Evolutionary conservation across 2,329 filamentous ascomycete genomes (phyloP).

Genomic region (Mycosphaerella sp.): DNA sequence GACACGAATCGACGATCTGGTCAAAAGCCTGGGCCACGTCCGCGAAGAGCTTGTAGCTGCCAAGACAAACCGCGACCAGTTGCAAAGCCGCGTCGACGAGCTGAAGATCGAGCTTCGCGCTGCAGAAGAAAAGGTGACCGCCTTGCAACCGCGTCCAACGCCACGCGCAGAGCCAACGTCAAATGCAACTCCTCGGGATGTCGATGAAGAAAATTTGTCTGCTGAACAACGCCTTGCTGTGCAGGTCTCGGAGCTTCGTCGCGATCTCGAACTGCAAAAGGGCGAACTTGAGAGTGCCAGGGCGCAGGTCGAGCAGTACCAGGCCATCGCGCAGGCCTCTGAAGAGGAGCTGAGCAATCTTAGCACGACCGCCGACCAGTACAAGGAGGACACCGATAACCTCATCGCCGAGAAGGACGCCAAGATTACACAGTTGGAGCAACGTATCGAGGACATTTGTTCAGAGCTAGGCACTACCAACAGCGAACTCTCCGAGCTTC

Average conservation of each 20-base stretch:
- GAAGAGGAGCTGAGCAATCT: conserved; percentile 82
- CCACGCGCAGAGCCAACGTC: conserved; percentile 46
- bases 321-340: conserved; percentile 74
- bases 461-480: conserved; percentile 76
- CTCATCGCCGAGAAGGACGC: conserved; percentile 70
- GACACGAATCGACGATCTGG: conserved; percentile 87
- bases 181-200: conserved; percentile 44
- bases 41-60: conserved; percentile 80
- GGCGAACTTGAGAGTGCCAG: conserved; percentile 76
- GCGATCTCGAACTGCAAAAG: conserved; percentile 74
- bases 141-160: conserved; percentile 73
- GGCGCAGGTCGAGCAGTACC: conserved; percentile 79
- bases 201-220: conserved; percentile 51
- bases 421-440: conserved; percentile 73
- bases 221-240: conserved; percentile 73
- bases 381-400: conserved; percentile 76
- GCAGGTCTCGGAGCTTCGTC: conserved; percentile 79
- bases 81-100: conserved; percentile 84
- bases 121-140: conserved; percentile 78
- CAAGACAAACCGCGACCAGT: conserved; percentile 82
- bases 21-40: conserved; percentile 68
- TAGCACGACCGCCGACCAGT: conserved; percentile 75
- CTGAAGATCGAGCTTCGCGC: conserved; percentile 80
- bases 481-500: conserved; percentile 70
- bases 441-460: conserved; percentile 76